These are phyloP conservation scores for Coemansia sp. DNA, from an alignment of 192 early-diverging fungal species.

Conservation along the genomic window DNA sequence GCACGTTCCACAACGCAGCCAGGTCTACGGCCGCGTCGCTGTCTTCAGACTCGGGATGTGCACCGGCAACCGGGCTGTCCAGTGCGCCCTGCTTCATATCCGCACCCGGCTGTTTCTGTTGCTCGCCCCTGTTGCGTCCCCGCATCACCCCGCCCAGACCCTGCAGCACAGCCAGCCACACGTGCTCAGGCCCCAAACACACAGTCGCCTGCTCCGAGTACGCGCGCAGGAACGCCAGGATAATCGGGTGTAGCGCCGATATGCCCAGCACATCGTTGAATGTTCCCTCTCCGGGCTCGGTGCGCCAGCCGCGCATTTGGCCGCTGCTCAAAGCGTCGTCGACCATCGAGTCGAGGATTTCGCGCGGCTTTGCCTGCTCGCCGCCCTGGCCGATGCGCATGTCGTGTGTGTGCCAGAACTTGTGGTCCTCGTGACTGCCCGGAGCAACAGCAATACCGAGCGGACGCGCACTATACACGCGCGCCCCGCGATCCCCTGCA, in stretches of 20 bases:
- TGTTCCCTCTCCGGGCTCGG: slow-evolving; percentile 30
- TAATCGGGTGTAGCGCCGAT: slow-evolving; percentile 36
- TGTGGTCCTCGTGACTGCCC: slow-evolving; percentile 13
- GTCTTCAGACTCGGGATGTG: too few relatives aligned
- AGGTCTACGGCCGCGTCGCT: too few relatives aligned
- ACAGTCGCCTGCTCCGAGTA: slow-evolving; percentile 26
- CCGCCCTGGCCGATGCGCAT: slow-evolving; percentile 33
- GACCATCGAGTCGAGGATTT: slow-evolving; percentile 40
- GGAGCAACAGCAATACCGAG: slow-evolving; percentile 5
- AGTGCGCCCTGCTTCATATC: slow-evolving; percentile 6
- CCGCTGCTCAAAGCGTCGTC: slow-evolving; percentile 21
- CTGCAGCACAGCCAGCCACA: slow-evolving; percentile 46
- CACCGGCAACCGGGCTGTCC: too few relatives aligned
- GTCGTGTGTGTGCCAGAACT: slow-evolving; percentile 37
- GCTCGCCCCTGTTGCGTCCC: neutral
- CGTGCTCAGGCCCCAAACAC: slow-evolving; percentile 38
- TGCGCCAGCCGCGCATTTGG: slow-evolving; percentile 31
- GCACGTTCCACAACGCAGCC: slow-evolving; percentile 26
- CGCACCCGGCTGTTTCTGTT: neutral
- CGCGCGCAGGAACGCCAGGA: slow-evolving; percentile 36
- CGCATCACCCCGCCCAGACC: slow-evolving; percentile 29
- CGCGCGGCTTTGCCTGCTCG: slow-evolving; percentile 3
- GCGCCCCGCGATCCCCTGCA: slow-evolving; percentile 21
- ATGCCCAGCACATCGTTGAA: slow-evolving; percentile 46
- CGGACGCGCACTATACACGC: slow-evolving; percentile 12